These are phyloP conservation scores for Podospora conica DNA, from an alignment of 495 filamentous ascomycete species.

Conservation along the genomic window DNA sequence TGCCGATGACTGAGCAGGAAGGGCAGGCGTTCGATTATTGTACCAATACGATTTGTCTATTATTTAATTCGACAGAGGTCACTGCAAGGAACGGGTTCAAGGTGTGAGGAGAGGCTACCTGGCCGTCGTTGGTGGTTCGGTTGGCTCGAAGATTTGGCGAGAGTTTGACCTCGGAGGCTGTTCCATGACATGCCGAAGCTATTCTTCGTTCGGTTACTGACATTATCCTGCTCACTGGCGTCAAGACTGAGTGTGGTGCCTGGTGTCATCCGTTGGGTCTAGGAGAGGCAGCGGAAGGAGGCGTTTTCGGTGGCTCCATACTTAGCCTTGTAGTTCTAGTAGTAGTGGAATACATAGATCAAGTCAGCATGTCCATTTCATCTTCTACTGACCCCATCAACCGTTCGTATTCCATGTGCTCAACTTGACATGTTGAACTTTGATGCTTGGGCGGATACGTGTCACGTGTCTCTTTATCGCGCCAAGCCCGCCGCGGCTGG, in stretches of 20 bases:
- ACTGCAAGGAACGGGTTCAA: neutral
- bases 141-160: neutral
- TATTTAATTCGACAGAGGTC: neutral
- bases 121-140: neutral
- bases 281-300: neutral
- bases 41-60: slow-evolving; percentile 14
- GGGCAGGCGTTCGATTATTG: slow-evolving; percentile 6
- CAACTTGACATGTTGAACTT: no score
- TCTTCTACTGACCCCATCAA: neutral
- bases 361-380: neutral
- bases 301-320: neutral
- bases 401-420: neutral
- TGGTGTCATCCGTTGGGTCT: neutral
- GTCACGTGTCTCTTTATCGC: neutral
- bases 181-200: neutral
- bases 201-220: neutral
- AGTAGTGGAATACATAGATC: neutral
- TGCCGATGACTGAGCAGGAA: neutral
- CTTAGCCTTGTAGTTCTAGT: neutral
- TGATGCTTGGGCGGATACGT: neutral
- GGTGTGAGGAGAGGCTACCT: neutral
- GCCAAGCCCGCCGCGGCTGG: neutral
- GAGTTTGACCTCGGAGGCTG: neutral
- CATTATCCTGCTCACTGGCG: neutral
- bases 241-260: neutral